Base-by-base conservation (phyloP, 192 early-diverging fungal genomes). In the Coemansia sp. region DNA sequence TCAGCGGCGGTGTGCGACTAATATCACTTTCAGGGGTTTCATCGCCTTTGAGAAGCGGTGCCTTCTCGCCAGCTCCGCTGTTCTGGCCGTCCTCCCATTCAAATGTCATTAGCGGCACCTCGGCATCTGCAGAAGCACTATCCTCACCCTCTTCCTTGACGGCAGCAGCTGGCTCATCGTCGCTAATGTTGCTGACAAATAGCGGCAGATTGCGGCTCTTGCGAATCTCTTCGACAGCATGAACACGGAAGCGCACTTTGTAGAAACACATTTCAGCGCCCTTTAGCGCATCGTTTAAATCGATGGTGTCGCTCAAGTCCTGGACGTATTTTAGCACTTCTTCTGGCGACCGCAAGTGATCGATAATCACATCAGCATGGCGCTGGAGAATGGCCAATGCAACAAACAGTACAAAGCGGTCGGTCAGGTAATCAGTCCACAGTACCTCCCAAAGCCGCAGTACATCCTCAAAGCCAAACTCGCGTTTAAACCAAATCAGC, bases 401-500 rank as follows among this genome's bases (percentile, higher is more conserved):
- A 7, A 99, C 90, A 85, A 99, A 99, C 34, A 98, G 66, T 62
- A 94, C 89, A 64, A 96, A 95, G 60, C 94, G 81, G 12, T 82
- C 82, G 4, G 91, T 89, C 22, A 90, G 69, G 55, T 88, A 83
- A 59, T 92, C 86, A 3, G 88, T 85, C 83, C 87, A 91, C 19
- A 93, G 68, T 7, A 92, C 90, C 69, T 98, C 96, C 97, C 97
- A 98, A 19, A 99, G 69, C 31, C 77, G 62, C 73, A 92, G 72
- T 17, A 91, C 82, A 38, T 97, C 90, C 4, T 87, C 83, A 84
- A 93, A 97, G 60, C 85, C 75, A 62, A 98, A 97, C 75, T 99
- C 97, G 48, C 97, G 88, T 75, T 99, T 99, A 73, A 96, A 99
- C 82, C 91, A 91, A 26, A 99, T 88, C 37, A 99, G 69, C 17